Percentiles rank a stretch among this genome's conserved stretches.
These are phyloP conservation scores for Chaetomiaceae sp. DNA, from an alignment of 2,329 filamentous ascomycete species.

Conservation along the genomic window DNA sequence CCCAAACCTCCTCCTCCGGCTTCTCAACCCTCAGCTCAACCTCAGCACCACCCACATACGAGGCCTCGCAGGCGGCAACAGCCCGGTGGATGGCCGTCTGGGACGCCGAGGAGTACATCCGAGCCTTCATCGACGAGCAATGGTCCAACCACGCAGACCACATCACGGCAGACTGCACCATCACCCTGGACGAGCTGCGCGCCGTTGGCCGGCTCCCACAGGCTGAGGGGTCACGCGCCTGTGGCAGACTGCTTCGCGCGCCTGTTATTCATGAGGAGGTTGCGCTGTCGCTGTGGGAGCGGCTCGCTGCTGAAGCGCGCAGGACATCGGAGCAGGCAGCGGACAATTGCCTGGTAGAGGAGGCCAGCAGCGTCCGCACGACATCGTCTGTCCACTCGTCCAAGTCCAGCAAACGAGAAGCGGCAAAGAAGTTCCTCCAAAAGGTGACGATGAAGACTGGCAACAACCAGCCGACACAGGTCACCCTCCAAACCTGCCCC, in stretches of 20 bases:
- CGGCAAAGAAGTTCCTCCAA: no score
- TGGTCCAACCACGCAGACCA: conserved; percentile 19
- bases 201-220: conserved; percentile 19
- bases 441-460: not conserved
- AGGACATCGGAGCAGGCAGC: not conserved
- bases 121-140: conserved; percentile 14
- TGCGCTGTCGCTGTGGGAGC: conserved; percentile 22
- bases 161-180: conserved; percentile 21
- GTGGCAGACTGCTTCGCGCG: conserved; percentile 23
- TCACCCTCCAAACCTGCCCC: not conserved
- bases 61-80: no score
- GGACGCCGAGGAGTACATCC: conserved; percentile 23
- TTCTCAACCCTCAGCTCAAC: no score
- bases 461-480: not conserved
- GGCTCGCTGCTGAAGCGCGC: not conserved
- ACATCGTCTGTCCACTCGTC: not conserved
- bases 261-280: conserved; percentile 28
- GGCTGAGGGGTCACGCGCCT: conserved; percentile 19
- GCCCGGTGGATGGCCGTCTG: not conserved
- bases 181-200: conserved; percentile 23
- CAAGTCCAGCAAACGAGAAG: not conserved
- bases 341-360: not conserved
- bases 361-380: not conserved
- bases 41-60: no score
- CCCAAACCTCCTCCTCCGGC: no score